Evolutionary conservation across 2,329 filamentous ascomycete species (phyloP).

Genomic region (Sordariomycetes sp.): DNA sequence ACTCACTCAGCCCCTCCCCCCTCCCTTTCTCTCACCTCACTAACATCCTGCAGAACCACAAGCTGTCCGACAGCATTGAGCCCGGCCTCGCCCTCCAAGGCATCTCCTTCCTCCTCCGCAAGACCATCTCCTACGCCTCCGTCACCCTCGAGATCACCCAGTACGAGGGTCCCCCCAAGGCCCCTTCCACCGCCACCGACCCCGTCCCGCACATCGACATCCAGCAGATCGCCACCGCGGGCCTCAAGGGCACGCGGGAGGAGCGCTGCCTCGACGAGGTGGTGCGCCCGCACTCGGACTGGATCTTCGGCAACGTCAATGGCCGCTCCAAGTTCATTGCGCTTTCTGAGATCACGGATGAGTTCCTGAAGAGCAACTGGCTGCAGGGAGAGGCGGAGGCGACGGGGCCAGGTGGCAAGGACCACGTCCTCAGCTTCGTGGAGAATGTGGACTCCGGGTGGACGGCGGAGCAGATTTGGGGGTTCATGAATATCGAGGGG

Average conservation of each 20-base stretch:
- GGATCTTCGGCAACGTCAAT: conserved; percentile 62
- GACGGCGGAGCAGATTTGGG: conserved; percentile 46
- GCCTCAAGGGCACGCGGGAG: conserved; percentile 51
- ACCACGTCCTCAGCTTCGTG: conserved; percentile 53
- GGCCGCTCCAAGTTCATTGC: conserved; percentile 42
- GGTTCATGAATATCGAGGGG: conserved; percentile 40
- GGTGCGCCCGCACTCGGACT: conserved; percentile 56
- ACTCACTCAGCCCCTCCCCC: background rate
- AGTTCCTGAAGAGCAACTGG: conserved; percentile 45
- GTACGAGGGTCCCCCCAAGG: conserved; percentile 29
- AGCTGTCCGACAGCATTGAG: conserved; percentile 55
- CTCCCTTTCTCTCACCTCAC: background rate
- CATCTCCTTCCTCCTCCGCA: conserved; percentile 59
- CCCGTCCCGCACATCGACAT: conserved; percentile 52
- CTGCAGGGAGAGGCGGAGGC: conserved; percentile 36
- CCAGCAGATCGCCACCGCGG: conserved; percentile 57
- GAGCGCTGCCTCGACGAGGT: conserved; percentile 36
- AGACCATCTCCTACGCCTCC: conserved; percentile 54
- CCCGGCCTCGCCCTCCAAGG: conserved; percentile 60
- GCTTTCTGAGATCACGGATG: conserved; percentile 36
- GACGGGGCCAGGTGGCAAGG: conserved; percentile 40
- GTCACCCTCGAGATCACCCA: conserved; percentile 52
- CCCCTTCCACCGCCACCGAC: conserved; percentile 24
- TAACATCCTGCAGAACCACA: conserved; percentile 48
- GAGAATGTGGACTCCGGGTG: conserved; percentile 37